Evolutionary conservation across 2,329 filamentous ascomycete genomes (phyloP).

Genomic region (Neofusicoccum parvum): DNA sequence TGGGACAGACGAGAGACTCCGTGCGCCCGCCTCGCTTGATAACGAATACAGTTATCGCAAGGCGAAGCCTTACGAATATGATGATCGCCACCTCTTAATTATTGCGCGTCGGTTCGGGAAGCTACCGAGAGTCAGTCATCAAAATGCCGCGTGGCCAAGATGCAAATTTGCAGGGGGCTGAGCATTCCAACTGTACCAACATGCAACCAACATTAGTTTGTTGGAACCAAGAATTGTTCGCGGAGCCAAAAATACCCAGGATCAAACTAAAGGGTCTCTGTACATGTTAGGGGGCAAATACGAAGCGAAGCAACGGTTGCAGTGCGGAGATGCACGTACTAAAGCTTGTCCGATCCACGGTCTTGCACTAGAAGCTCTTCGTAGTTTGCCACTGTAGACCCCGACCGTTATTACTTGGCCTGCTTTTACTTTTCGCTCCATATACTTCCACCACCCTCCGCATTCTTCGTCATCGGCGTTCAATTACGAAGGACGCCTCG

Average conservation of each 20-base stretch:
- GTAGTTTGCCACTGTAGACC: too few relatives aligned
- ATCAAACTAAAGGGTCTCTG: not conserved
- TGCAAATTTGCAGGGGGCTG: not conserved
- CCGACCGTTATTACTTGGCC: too few relatives aligned
- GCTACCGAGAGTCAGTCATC: not conserved
- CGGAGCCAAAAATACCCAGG: too few relatives aligned
- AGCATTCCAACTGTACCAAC: not conserved
- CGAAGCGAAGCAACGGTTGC: not conserved
- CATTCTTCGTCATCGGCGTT: too few relatives aligned
- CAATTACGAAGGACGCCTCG: too few relatives aligned
- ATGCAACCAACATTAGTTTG: too few relatives aligned
- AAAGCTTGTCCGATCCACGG: not conserved
- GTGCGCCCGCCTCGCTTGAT: constrained; percentile 12
- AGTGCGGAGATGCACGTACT: not conserved
- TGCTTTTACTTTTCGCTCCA: too few relatives aligned
- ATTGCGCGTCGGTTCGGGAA: not conserved
- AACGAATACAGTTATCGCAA: constrained; percentile 3
- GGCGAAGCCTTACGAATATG: constrained; percentile 1
- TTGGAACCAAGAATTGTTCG: too few relatives aligned
- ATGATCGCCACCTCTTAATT: constrained; percentile 1
- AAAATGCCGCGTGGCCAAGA: constrained; percentile 1
- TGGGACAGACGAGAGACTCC: not conserved
- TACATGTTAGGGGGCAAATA: not conserved
- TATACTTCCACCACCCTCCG: too few relatives aligned
- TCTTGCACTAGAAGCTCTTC: too few relatives aligned